Evolutionary conservation across 164 flowering plant species (phyloP).

Genomic region (Chloranthus sessilifolius): DNA sequence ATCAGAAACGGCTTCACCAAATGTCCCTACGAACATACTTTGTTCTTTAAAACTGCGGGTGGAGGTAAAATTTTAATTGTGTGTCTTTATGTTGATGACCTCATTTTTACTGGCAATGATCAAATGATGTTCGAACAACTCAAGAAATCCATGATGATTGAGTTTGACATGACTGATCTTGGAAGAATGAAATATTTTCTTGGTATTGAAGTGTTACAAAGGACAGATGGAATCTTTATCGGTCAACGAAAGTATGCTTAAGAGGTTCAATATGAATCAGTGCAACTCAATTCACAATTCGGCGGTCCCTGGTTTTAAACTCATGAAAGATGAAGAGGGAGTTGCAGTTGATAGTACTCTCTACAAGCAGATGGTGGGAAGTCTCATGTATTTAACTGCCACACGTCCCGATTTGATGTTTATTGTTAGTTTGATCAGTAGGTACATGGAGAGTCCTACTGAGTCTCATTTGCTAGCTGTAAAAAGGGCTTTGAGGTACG

Average conservation of each 20-base stretch:
- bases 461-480: neutral
- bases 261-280: neutral
- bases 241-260: neutral
- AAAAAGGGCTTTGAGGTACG: neutral
- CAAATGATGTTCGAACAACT: neutral
- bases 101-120: too few relatives aligned
- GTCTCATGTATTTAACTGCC: conserved; percentile 4
- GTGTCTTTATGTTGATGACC: too few relatives aligned
- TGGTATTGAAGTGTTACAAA: neutral
- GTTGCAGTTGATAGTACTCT: neutral
- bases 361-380: neutral
- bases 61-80: too few relatives aligned
- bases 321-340: neutral
- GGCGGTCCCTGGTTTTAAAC: neutral
- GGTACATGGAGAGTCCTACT: neutral
- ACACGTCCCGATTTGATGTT: neutral
- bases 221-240: neutral
- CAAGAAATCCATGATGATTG: conserved; percentile 1
- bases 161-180: conserved; percentile 6
- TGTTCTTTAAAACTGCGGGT: too few relatives aligned
- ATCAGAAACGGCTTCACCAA: too few relatives aligned
- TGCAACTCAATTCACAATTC: neutral
- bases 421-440: neutral
- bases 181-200: conserved; percentile 2
- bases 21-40: too few relatives aligned